Evolutionary conservation across 2,329 filamentous ascomycete genomes (phyloP).

Genomic region (Cladophialophora exuberans): DNA sequence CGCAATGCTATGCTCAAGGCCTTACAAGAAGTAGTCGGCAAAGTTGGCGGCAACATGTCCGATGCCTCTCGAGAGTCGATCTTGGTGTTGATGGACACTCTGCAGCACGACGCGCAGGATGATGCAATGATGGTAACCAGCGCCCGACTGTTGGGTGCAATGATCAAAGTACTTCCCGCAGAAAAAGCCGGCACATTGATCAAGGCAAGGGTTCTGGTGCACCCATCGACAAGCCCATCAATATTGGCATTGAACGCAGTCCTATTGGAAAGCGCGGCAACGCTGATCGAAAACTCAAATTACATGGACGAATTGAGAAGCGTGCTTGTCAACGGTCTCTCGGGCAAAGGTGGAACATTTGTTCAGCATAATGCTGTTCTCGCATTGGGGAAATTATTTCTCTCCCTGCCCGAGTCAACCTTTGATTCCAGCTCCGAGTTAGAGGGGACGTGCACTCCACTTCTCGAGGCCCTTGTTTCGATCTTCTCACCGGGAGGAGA

Average conservation of each 20-base stretch:
- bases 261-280: constrained; percentile 75
- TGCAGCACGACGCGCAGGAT: constrained; percentile 70
- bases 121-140: constrained; percentile 81
- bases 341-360: constrained; percentile 72
- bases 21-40: constrained; percentile 92
- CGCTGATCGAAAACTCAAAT: constrained; percentile 61
- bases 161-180: constrained; percentile 81
- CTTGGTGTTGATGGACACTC: constrained; percentile 82
- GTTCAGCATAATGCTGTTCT: constrained; percentile 57
- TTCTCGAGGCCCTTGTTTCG: constrained; percentile 77
- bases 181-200: constrained; percentile 67
- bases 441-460: constrained; percentile 71
- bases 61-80: constrained; percentile 86
- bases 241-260: constrained; percentile 88
- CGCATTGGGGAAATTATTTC: constrained; percentile 31
- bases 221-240: constrained; percentile 75
- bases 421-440: constrained; percentile 48
- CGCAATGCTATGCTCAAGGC: constrained; percentile 96
- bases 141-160: constrained; percentile 82
- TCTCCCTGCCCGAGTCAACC: constrained; percentile 9
- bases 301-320: constrained; percentile 74
- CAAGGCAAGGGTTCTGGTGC: constrained; percentile 76
- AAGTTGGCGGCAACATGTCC: constrained; percentile 92
- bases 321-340: constrained; percentile 79
- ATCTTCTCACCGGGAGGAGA: constrained; percentile 78